Evolutionary conservation across 495 filamentous ascomycete genomes (phyloP).

Genomic region (Aspergillus avenaceus): DNA sequence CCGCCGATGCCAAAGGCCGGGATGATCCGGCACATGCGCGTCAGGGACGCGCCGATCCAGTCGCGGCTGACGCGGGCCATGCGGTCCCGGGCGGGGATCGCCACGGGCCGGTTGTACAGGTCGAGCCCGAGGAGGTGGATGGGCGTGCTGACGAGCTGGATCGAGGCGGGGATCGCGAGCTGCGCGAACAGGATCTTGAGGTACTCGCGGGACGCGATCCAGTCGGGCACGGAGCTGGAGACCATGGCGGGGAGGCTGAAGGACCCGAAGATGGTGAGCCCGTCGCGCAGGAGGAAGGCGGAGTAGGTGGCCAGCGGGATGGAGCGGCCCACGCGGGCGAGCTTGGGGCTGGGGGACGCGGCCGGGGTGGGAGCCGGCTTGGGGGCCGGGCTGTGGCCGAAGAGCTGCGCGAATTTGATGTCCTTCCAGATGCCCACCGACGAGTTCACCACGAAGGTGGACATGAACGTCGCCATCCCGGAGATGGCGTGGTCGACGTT

Average conservation of each 20-base stretch:
- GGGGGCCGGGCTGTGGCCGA: constrained; percentile 44
- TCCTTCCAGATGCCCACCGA: constrained; percentile 44
- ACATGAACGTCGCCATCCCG: constrained; percentile 30
- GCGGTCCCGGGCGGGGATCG: constrained; percentile 48
- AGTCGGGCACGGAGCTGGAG: constrained; percentile 33
- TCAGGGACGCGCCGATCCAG: constrained; percentile 66
- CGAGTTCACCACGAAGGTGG: constrained; percentile 37
- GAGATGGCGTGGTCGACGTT: constrained; percentile 49
- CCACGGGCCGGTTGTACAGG: constrained; percentile 65
- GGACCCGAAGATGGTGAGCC: constrained; percentile 80
- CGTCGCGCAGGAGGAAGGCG: constrained; percentile 75
- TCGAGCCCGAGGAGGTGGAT: constrained; percentile 82
- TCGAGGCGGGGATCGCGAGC: constrained; percentile 69
- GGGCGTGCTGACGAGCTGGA: constrained; percentile 78
- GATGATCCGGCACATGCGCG: constrained; percentile 79
- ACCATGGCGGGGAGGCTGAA: constrained; percentile 69
- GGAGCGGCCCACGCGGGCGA: constrained; percentile 37
- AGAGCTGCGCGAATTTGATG: constrained; percentile 40
- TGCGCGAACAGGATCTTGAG: constrained; percentile 56
- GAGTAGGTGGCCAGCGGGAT: constrained; percentile 49
- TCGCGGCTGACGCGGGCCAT: constrained; percentile 62
- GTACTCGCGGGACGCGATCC: constrained; percentile 30
- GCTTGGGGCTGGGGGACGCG: constrained; percentile 16
- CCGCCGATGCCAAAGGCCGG: constrained; percentile 89
- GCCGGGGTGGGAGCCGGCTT: constrained; percentile 28